Conservation (phyloP, 2,329 filamentous ascomycete species). For the Neoscytalidium dimidiatum region DNA sequence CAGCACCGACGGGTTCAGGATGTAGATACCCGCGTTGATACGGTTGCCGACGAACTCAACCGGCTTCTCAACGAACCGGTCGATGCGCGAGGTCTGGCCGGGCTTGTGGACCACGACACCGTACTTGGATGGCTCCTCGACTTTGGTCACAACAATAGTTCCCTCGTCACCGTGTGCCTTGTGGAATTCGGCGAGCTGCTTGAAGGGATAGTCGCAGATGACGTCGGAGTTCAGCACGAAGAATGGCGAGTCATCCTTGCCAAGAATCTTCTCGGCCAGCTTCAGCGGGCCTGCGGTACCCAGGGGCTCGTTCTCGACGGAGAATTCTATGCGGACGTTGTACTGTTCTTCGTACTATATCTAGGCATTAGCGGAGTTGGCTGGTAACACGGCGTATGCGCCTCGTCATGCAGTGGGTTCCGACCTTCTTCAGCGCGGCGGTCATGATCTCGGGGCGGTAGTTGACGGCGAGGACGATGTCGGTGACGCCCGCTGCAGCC, state of each 20-base stretch:
- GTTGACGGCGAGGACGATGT: constrained; percentile 98
- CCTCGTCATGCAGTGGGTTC: constrained; percentile 25
- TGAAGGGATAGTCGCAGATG: constrained; percentile 97
- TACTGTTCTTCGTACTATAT: constrained; percentile 81
- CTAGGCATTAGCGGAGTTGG: neutral
- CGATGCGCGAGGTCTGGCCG: constrained; percentile 85
- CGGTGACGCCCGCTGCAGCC: constrained; percentile 89
- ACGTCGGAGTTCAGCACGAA: constrained; percentile 98
- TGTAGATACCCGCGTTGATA: constrained; percentile 98
- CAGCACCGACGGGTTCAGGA: constrained; percentile 89
- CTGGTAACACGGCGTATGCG: neutral
- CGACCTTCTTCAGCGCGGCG: constrained; percentile 82
- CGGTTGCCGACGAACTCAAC: constrained; percentile 98
- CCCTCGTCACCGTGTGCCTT: constrained; percentile 91
- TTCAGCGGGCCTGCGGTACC: constrained; percentile 95
- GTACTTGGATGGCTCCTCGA: constrained; percentile 98
- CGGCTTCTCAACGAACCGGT: constrained; percentile 99
- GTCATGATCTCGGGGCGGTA: constrained; percentile 99
- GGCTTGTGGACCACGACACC: constrained; percentile 98
- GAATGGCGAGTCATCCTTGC: constrained; percentile 92
- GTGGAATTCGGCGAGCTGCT: constrained; percentile 88
- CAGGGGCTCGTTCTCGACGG: constrained; percentile 91
- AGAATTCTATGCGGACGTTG: constrained; percentile 95
- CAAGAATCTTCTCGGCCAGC: constrained; percentile 87
- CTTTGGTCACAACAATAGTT: constrained; percentile 97